These are phyloP conservation scores for Backusella morwellensis DNA, from an alignment of 192 early-diverging fungal genomes.

Conservation along the genomic window DNA sequence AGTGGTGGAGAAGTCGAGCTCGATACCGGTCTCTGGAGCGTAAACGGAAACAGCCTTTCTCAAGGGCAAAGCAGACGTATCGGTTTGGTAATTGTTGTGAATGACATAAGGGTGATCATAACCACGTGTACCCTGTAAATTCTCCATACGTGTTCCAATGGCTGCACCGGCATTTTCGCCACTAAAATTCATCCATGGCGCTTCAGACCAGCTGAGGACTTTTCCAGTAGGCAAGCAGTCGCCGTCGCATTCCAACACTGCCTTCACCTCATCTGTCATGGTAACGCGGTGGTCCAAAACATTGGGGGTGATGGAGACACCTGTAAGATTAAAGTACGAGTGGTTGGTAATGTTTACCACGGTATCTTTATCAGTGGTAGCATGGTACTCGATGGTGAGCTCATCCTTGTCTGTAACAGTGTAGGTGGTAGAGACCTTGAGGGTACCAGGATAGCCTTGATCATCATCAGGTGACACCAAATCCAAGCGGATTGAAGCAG, in stretches of 20 bases:
- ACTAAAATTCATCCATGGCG: conserved; percentile 56
- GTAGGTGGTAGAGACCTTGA: conserved; percentile 60
- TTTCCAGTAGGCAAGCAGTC: conserved; percentile 74
- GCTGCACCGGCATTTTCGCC: conserved; percentile 9
- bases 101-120: conserved; percentile 85
- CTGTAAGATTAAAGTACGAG: conserved; percentile 86
- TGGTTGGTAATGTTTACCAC: conserved; percentile 83
- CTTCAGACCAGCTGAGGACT: conserved; percentile 38
- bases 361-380: conserved; percentile 48
- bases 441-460: conserved; percentile 76
- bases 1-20: conserved; percentile 61
- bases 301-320: conserved; percentile 45
- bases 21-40: conserved; percentile 56
- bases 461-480: conserved; percentile 66
- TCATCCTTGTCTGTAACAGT: conserved; percentile 53
- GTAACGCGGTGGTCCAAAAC: conserved; percentile 54
- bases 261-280: conserved; percentile 43
- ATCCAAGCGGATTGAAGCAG: conserved; percentile 53
- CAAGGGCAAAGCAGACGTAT: conserved; percentile 18
- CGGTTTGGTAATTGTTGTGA: conserved; percentile 34
- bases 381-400: conserved; percentile 51
- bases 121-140: conserved; percentile 57
- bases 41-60: conserved; percentile 47
- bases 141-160: conserved; percentile 50
- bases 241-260: conserved; percentile 53